Base-by-base conservation (phyloP, 2,329 filamentous ascomycete genomes). In the Verticillium zaregamsianum region DNA sequence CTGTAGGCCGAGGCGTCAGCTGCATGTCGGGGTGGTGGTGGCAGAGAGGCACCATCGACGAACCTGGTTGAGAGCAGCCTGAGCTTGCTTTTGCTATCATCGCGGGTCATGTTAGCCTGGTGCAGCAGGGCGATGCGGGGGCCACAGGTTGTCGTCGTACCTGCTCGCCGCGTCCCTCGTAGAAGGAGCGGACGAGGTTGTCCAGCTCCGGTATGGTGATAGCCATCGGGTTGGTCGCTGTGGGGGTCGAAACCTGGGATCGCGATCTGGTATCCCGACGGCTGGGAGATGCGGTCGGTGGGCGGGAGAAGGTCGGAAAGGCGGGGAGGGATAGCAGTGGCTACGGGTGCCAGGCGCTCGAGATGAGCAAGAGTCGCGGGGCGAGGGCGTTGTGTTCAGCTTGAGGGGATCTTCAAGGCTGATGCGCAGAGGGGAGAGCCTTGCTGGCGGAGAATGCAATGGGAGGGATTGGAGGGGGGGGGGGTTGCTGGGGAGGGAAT, bases 131-230 rank as follows among this genome's bases (percentile, higher is more conserved):
- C 8, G 45, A n/a, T 12, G 45, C n/a, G 45, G 45, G 45, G 45
- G n/a, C 5, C 20, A 55, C 61, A n/a, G 31, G 58, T 33, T 17
- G 58, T 59, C 25, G 60, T 62, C 89, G 72, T 83, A 96, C 93
- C 83, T 93, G 86, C 65, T 97, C 92, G 71, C 95, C 95, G 77
- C 94, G 91, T 76, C 93, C 93, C 81, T 98, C 94, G 74, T 97
- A 99, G 80, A 99, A 98, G 82, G 92, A 88, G 77, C 91, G 93
- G 84, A 98, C 94, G 69, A 93, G 95, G 78, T 85, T 89, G 86
- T 99, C 95, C 82, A 99, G 88, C 87, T 99, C 95, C 78, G 90
- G 88, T 79, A 99, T 94, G 72, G 90, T 82, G 75, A 86, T 81
- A 76, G 86, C 82, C 87, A 89, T 89, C 77, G 75, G 80, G 69